phyloP scores from a whole-genome alignment of 805 yeast species.

The Blastobotrys peoriensis region DNA sequence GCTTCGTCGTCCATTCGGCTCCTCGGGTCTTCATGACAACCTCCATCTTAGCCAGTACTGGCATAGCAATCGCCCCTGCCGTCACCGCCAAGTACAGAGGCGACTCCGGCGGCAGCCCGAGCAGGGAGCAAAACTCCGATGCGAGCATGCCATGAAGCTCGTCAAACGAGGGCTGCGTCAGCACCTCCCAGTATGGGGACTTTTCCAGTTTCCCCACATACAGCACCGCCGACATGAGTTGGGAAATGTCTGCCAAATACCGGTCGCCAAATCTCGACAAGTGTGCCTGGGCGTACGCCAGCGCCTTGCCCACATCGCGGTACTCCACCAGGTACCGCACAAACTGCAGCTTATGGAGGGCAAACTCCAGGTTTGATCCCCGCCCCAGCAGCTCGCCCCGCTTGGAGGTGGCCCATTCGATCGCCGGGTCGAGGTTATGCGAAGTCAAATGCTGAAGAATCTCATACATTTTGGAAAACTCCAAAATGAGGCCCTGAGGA shows the following conservation, averaged over 20 bases:
- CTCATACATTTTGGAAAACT: constrained; percentile 39
- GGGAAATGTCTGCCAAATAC: constrained; percentile 39
- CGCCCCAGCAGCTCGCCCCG: constrained; percentile 26
- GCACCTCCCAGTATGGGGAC: constrained; percentile 22
- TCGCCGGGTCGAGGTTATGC: constrained; percentile 40
- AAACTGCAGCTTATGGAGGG: constrained; percentile 40
- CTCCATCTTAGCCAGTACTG: constrained; percentile 45
- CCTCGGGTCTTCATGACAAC: constrained; percentile 34
- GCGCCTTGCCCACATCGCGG: constrained; percentile 23
- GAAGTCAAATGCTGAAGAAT: constrained; percentile 35
- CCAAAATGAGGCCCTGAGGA: constrained; percentile 29
- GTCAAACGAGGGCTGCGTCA: constrained; percentile 28
- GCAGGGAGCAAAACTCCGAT: constrained; percentile 43
- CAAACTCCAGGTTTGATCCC: constrained; percentile 42
- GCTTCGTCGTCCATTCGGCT: constrained; percentile 49
- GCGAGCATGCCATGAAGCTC: constrained; percentile 35
- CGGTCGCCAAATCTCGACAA: constrained; percentile 37
- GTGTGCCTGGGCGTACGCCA: constrained; percentile 38
- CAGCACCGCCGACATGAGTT: constrained; percentile 37
- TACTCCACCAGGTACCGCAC: constrained; percentile 24
- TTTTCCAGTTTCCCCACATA: constrained; percentile 19
- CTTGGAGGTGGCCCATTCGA: constrained; percentile 40
- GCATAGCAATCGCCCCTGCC: constrained; percentile 50
- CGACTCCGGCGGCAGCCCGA: constrained; percentile 48
- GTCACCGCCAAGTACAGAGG: constrained; percentile 45